Percentiles rank a stretch among this genome's conserved stretches.
Evolutionary conservation across 495 filamentous ascomycete genomes (phyloP).

Genomic region (Rhizodiscina lignyota): DNA sequence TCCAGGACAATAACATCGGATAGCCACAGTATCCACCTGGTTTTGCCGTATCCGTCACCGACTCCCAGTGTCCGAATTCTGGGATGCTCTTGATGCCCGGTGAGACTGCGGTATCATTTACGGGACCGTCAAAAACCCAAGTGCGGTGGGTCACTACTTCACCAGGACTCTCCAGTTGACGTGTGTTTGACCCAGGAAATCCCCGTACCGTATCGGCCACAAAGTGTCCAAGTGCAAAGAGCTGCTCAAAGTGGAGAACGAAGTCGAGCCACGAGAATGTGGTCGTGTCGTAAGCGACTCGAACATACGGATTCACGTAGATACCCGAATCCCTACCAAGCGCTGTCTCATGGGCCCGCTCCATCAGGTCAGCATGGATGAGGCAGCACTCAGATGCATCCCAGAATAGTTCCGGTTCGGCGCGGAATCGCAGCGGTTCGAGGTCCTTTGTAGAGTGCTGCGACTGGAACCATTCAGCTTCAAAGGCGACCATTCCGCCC

Average conservation of each 20-base stretch:
- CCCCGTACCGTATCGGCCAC: neutral
- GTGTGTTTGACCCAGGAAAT: neutral
- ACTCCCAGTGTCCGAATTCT: neutral
- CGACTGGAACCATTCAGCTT: slow-evolving; percentile 42
- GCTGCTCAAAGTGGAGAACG: slow-evolving; percentile 40
- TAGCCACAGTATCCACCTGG: neutral
- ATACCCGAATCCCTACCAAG: slow-evolving; percentile 29
- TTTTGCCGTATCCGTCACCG: neutral
- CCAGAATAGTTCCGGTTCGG: slow-evolving; percentile 45
- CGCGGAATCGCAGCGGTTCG: slow-evolving; percentile 43
- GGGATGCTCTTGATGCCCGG: neutral
- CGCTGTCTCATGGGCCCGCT: slow-evolving; percentile 24
- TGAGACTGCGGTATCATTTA: too few species aligned
- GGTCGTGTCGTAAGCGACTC: slow-evolving; percentile 40
- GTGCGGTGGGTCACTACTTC: neutral
- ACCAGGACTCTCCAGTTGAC: slow-evolving; percentile 15
- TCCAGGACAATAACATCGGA: neutral
- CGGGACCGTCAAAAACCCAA: neutral
- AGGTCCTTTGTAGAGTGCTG: neutral
- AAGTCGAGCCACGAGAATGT: slow-evolving; percentile 39
- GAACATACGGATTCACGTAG: slow-evolving; percentile 59
- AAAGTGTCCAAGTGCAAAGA: neutral
- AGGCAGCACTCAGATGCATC: slow-evolving; percentile 67
- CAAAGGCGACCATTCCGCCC: slow-evolving; percentile 66
- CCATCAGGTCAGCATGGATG: slow-evolving; percentile 56